Evolutionary conservation across 2,329 filamentous ascomycete species (phyloP).

Genomic region (Ascochyta koolunga): DNA sequence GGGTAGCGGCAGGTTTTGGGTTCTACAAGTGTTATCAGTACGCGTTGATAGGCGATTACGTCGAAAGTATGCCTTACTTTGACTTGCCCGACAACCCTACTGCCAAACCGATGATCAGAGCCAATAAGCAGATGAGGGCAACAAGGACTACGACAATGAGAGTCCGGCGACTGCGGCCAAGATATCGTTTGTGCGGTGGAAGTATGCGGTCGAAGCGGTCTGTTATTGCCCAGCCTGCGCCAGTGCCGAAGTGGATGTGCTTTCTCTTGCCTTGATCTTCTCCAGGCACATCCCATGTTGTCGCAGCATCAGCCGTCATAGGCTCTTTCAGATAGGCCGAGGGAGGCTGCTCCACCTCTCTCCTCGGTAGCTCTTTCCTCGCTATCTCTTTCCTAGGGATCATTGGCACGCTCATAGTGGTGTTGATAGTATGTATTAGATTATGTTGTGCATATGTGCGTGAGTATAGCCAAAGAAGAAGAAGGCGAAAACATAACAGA

Average conservation of each 20-base stretch:
- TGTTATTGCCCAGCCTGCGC: constrained; percentile 32
- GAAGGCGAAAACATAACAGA: constrained; percentile 19
- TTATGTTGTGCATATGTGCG: constrained; percentile 10
- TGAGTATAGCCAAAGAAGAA: constrained; percentile 20
- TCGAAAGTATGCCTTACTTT: constrained; percentile 15
- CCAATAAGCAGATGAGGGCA: constrained; percentile 43
- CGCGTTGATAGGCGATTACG: no score
- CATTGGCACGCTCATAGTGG: constrained; percentile 26
- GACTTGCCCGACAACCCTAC: constrained; percentile 44
- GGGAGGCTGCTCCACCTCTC: constrained; percentile 17
- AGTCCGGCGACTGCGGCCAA: constrained; percentile 48
- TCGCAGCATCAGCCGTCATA: constrained; percentile 2
- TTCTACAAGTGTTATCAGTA: constrained; percentile 17
- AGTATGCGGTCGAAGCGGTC: constrained; percentile 45
- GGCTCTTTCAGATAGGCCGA: constrained; percentile 26
- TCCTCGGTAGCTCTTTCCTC: constrained; percentile 4
- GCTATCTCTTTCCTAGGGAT: constrained; percentile 29
- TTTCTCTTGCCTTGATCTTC: constrained; percentile 2
- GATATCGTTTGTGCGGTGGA: constrained; percentile 48
- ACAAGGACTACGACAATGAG: constrained; percentile 46
- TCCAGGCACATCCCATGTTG: constrained; percentile 9
- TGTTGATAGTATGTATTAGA: constrained; percentile 2
- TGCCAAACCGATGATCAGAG: constrained; percentile 51
- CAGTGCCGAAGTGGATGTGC: constrained; percentile 16
- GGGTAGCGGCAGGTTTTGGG: constrained; percentile 58